Evolutionary conservation across 1,139 yeast genomes (phyloP).

Genomic region (Magnusiomyces ingens): DNA sequence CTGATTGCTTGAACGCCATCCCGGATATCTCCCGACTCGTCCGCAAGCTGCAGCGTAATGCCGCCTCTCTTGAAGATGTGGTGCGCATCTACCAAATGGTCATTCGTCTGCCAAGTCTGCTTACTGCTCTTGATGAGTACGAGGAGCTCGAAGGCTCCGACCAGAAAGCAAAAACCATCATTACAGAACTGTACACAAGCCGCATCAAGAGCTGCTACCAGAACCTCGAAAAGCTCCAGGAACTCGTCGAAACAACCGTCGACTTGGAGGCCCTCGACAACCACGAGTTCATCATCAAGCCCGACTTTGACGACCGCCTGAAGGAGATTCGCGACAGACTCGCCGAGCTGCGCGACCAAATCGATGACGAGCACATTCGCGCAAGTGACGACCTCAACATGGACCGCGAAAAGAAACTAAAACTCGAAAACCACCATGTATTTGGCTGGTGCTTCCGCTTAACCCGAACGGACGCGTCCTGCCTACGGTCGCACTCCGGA

Average conservation of each 20-base stretch:
- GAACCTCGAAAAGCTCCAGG: constrained; percentile 63
- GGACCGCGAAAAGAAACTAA: constrained; percentile 81
- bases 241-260: constrained; percentile 85
- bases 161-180: constrained; percentile 33
- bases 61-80: constrained; percentile 70
- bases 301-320: constrained; percentile 80
- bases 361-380: constrained; percentile 52
- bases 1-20: constrained; percentile 59
- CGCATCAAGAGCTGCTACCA: constrained; percentile 47
- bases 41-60: constrained; percentile 51
- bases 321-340: constrained; percentile 53
- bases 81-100: constrained; percentile 83
- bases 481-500: constrained; percentile 53
- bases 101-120: constrained; percentile 59
- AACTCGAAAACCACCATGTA: constrained; percentile 74
- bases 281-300: constrained; percentile 76
- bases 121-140: constrained; percentile 43
- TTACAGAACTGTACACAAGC: constrained; percentile 45
- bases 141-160: constrained; percentile 13
- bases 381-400: constrained; percentile 70
- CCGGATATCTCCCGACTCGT: constrained; percentile 78
- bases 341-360: constrained; percentile 48
- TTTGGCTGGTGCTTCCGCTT: constrained; percentile 94
- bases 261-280: constrained; percentile 74
- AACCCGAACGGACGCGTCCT: constrained; percentile 81